Evolutionary conservation across 2,329 filamentous ascomycete species (phyloP).

Genomic region (Pezicula neosporulosa): DNA sequence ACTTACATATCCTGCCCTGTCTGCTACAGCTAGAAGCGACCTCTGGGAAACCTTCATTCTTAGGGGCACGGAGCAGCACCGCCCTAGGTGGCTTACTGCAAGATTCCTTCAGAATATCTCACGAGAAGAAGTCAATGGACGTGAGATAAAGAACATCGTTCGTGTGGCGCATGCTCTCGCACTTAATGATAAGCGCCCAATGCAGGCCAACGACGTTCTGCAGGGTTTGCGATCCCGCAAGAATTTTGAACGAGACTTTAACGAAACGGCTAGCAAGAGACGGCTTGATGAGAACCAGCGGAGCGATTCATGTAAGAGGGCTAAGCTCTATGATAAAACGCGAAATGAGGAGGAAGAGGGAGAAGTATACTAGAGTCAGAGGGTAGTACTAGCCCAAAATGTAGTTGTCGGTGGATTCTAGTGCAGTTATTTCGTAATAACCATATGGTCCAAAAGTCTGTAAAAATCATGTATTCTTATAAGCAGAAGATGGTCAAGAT

Average conservation of each 20-base stretch:
- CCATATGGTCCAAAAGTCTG: no score
- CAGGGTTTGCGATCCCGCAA: not conserved
- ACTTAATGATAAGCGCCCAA: not conserved
- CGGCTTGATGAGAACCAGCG: no score
- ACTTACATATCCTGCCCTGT: constrained; percentile 16
- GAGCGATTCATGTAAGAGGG: no score
- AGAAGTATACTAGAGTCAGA: no score
- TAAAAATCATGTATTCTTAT: no score
- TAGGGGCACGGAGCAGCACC: not conserved
- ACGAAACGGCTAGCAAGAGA: no score
- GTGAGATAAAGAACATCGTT: not conserved
- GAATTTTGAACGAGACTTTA: not conserved
- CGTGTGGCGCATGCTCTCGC: not conserved
- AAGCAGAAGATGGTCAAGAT: no score
- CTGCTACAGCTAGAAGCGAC: not conserved
- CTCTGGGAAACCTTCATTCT: not conserved
- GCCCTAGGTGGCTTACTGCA: not conserved
- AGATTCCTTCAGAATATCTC: not conserved
- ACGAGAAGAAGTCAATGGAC: not conserved
- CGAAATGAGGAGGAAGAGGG: no score
- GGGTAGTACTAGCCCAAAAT: no score
- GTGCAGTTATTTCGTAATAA: no score
- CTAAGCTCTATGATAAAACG: no score
- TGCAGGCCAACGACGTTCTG: not conserved
- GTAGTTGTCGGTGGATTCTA: no score